Conservation (phyloP, 257 asterid species). For the Nyctanthes arbortristis region DNA sequence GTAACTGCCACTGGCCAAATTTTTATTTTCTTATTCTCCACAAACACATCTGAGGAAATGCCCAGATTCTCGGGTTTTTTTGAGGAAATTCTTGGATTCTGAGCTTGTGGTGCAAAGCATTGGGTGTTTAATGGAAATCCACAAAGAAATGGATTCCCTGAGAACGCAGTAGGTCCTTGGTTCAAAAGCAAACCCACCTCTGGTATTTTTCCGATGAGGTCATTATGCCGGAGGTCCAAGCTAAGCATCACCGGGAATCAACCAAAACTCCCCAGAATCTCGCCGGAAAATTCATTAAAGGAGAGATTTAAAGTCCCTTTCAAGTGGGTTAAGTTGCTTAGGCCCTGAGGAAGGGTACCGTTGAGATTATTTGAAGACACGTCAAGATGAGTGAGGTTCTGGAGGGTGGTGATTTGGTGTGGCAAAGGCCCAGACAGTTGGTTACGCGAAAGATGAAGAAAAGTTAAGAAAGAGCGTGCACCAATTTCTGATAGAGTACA, state of each 20-base stretch:
- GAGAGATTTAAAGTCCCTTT: constrained; percentile 83
- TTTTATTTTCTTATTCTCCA: constrained; percentile 34
- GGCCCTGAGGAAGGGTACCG: constrained; percentile 64
- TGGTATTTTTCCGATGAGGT: constrained; percentile 85
- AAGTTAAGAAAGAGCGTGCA: constrained; percentile 57
- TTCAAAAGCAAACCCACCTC: constrained; percentile 74
- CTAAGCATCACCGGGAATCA: constrained; percentile 74
- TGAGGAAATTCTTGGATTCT: constrained; percentile 46
- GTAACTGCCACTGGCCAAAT: constrained; percentile 46
- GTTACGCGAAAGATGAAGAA: constrained; percentile 75
- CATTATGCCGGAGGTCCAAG: constrained; percentile 69
- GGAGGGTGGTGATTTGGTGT: constrained; percentile 55
- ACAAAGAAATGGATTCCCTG: constrained; percentile 80
- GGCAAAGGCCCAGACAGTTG: constrained; percentile 73
- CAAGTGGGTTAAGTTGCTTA: constrained; percentile 54
- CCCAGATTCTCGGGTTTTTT: constrained; percentile 48
- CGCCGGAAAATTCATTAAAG: constrained; percentile 69
- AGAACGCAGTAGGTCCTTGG: constrained; percentile 97
- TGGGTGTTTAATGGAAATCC: constrained; percentile 73
- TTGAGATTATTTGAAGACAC: constrained; percentile 70
- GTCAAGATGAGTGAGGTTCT: constrained; percentile 63
- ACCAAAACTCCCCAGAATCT: constrained; percentile 75
- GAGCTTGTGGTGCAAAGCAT: constrained; percentile 65
- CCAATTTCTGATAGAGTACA: constrained; percentile 93
- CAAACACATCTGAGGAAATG: constrained; percentile 37